Evolutionary conservation across 2,329 filamentous ascomycete genomes (phyloP).

Genomic region (Colletotrichum sidae): DNA sequence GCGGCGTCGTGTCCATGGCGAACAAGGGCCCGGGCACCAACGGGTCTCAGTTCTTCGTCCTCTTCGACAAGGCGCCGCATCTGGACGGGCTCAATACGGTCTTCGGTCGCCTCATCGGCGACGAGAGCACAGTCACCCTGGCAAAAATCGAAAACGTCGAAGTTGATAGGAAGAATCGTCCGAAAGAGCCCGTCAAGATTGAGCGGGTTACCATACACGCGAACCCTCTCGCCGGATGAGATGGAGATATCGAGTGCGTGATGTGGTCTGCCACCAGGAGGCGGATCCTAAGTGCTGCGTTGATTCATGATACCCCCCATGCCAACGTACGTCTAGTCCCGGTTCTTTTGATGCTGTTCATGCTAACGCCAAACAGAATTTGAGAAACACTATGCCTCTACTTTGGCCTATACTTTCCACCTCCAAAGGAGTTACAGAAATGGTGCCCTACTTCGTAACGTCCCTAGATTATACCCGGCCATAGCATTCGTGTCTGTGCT

Average conservation of each 20-base stretch:
- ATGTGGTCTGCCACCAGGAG: too few species aligned
- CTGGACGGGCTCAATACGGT: slow-evolving; percentile 87
- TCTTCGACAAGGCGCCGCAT: slow-evolving; percentile 81
- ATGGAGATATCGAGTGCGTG: not conserved
- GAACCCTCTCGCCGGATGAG: slow-evolving; percentile 77
- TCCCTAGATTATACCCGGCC: too few species aligned
- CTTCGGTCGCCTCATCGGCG: slow-evolving; percentile 79
- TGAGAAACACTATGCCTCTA: too few species aligned
- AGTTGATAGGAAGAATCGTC: slow-evolving; percentile 83
- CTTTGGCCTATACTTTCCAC: too few species aligned
- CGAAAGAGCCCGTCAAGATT: slow-evolving; percentile 74
- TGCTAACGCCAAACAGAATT: too few species aligned
- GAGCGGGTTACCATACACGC: slow-evolving; percentile 80
- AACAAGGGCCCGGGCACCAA: slow-evolving; percentile 82
- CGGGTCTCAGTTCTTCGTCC: slow-evolving; percentile 85
- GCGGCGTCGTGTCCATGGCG: slow-evolving; percentile 81
- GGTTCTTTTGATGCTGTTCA: too few species aligned
- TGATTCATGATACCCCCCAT: slow-evolving; percentile 5
- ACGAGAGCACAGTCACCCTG: slow-evolving; percentile 73
- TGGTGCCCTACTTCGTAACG: too few species aligned
- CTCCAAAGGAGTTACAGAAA: too few species aligned
- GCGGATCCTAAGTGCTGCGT: too few species aligned
- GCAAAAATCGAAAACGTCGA: slow-evolving; percentile 77
- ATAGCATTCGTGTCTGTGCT: too few species aligned
- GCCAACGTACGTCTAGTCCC: too few species aligned